Conservation (phyloP, 495 filamentous ascomycete genomes). For the Trichoderma virens region DNA sequence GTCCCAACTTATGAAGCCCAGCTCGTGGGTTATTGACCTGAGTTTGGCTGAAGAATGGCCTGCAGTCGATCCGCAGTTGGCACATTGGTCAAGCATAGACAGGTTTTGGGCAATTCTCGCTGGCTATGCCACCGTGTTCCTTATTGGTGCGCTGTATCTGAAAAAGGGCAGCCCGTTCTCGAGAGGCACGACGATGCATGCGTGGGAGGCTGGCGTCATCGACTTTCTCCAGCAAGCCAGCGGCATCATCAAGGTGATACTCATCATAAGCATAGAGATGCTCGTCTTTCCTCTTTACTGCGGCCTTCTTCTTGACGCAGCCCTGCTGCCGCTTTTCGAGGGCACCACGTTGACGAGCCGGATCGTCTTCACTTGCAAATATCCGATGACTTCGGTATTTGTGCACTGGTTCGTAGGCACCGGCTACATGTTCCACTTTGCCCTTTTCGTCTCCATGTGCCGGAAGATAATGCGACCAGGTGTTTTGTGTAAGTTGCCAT, state of each 20-base stretch:
- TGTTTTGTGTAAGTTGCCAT: constrained; percentile 65
- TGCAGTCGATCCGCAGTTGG: constrained; percentile 49
- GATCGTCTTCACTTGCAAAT: constrained; percentile 62
- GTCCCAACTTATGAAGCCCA: constrained; percentile 20
- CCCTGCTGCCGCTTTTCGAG: constrained; percentile 82
- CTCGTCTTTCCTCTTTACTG: constrained; percentile 94
- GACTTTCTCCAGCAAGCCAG: constrained; percentile 86
- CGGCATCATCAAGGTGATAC: constrained; percentile 93
- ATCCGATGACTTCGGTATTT: constrained; percentile 82
- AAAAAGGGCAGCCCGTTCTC: constrained; percentile 58
- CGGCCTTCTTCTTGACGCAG: constrained; percentile 80
- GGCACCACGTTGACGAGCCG: constrained; percentile 66
- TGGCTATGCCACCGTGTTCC: constrained; percentile 69
- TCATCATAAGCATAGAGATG: constrained; percentile 99
- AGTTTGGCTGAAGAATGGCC: constrained; percentile 29
- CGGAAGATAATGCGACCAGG: constrained; percentile 92
- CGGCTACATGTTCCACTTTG: constrained; percentile 99
- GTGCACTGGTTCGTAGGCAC: constrained; percentile 99
- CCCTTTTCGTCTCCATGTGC: constrained; percentile 97
- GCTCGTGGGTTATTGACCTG: constrained; percentile 45
- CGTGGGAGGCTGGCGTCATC: constrained; percentile 69
- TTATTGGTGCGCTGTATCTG: constrained; percentile 71
- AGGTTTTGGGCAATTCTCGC: constrained; percentile 69
- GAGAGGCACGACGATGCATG: constrained; percentile 54
- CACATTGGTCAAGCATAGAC: constrained; percentile 67